phyloP scores from a whole-genome alignment of 306 rosid species.

The Carpinus fangiana region DNA sequence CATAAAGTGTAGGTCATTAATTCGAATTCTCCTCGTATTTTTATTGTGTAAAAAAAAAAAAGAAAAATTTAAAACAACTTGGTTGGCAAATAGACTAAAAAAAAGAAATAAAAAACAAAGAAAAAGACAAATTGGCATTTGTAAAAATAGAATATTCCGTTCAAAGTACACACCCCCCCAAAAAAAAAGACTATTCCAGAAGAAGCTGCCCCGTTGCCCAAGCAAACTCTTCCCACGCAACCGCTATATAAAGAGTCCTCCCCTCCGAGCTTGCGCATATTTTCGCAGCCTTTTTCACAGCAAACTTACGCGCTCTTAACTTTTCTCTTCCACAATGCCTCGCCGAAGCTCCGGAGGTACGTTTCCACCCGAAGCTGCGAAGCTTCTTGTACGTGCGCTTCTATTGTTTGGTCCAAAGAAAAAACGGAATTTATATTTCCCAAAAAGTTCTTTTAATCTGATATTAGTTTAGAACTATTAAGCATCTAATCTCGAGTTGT shows the following conservation, averaged over 20 bases:
- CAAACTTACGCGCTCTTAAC: not conserved
- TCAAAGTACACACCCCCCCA: no score
- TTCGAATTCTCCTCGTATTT: no score
- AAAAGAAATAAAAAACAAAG: no score
- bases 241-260: no score
- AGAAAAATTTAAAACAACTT: no score
- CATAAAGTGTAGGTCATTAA: no score
- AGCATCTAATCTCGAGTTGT: not conserved
- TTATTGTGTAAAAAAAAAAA: no score
- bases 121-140: not conserved
- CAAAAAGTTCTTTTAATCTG: not conserved
- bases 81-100: no score
- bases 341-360: constrained; percentile 10
- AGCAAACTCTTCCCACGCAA: not conserved
- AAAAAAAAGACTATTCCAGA: not conserved
- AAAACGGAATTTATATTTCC: not conserved
- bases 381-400: no score
- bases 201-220: not conserved
- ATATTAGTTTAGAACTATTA: not conserved
- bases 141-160: not conserved
- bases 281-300: not conserved
- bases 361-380: not conserved
- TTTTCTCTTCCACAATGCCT: not conserved
- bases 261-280: not conserved
- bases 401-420: not conserved